These are phyloP conservation scores for Fraxinus xanthoxyloides DNA, from an alignment of 305 asterid genomes.

Conservation along the genomic window DNA sequence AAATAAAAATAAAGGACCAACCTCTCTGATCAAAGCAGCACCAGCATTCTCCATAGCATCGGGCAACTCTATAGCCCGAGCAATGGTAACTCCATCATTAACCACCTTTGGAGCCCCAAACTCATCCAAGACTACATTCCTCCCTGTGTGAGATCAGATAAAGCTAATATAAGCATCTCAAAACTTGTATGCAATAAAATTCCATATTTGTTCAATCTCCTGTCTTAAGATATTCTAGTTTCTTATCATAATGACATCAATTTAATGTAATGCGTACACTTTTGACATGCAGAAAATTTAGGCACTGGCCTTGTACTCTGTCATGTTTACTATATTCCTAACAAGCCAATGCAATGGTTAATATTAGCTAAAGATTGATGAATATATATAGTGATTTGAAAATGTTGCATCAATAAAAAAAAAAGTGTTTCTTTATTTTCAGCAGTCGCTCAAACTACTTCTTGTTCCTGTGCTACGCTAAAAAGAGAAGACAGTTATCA, in stretches of 20 bases:
- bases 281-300: neutral
- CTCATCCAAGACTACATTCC: slow-evolving; percentile 94
- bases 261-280: neutral
- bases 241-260: neutral
- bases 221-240: neutral
- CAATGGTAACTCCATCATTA: slow-evolving; percentile 93
- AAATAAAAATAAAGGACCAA: slow-evolving; percentile 20
- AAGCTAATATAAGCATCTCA: neutral
- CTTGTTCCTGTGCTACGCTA: neutral
- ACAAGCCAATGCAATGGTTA: neutral
- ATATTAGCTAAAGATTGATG: neutral
- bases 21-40: slow-evolving; percentile 96
- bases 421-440: neutral
- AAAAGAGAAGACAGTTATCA: neutral
- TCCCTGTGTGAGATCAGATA: slow-evolving; percentile 41
- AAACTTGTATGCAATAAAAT: neutral
- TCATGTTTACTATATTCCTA: neutral
- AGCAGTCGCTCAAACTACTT: neutral
- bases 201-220: neutral
- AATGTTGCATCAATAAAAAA: neutral
- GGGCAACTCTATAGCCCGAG: slow-evolving; percentile 87
- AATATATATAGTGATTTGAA: neutral
- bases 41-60: slow-evolving; percentile 98
- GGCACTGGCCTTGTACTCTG: neutral
- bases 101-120: slow-evolving; percentile 90